Conservation (phyloP, 768 basidiomycete species). For the Lentinula lateritia region DNA sequence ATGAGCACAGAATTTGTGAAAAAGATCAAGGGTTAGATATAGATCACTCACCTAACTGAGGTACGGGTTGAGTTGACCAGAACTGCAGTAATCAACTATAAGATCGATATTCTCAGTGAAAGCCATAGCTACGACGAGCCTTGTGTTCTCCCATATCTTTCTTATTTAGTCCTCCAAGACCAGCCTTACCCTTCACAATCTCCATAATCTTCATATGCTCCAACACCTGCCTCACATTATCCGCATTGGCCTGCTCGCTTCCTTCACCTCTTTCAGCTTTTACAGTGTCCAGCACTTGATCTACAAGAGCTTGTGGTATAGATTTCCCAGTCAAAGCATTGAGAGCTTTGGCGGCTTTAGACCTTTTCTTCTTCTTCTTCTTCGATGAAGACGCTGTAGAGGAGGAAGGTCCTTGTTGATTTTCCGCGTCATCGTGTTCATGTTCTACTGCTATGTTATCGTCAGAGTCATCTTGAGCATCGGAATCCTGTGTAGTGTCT, state of each 20-base stretch:
- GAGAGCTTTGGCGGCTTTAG: conserved; percentile 53
- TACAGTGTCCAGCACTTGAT: conserved; percentile 63
- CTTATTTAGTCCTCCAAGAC: conserved; percentile 66
- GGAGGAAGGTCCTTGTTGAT: conserved; percentile 14
- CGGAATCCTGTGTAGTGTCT: conserved; percentile 16
- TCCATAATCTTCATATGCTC: conserved; percentile 84
- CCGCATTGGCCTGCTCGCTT: conserved; percentile 47
- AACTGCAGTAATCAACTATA: conserved; percentile 48
- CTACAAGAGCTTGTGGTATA: conserved; percentile 57
- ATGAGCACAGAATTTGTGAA: conserved; percentile 1
- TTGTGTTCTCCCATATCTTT: conserved; percentile 88
- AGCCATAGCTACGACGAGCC: conserved; percentile 23
- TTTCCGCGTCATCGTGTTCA: conserved; percentile 4
- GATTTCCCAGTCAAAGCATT: conserved; percentile 42
- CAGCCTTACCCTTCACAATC: conserved; percentile 75
- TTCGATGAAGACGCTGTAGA: conserved; percentile 45
- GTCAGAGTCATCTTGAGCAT: conserved; percentile 12
- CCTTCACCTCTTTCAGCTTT: conserved; percentile 48
- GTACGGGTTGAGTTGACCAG: conserved; percentile 97
- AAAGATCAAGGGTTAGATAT: neutral
- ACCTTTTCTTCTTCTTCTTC: conserved; percentile 90
- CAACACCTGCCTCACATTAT: conserved; percentile 62
- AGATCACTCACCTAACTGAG: conserved; percentile 59
- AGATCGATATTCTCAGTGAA: conserved; percentile 1
- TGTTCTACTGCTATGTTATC: neutral